Percentiles rank a stretch among this genome's conserved stretches.
These are phyloP conservation scores for Podospora australis DNA, from an alignment of 495 filamentous ascomycete species.

Conservation along the genomic window DNA sequence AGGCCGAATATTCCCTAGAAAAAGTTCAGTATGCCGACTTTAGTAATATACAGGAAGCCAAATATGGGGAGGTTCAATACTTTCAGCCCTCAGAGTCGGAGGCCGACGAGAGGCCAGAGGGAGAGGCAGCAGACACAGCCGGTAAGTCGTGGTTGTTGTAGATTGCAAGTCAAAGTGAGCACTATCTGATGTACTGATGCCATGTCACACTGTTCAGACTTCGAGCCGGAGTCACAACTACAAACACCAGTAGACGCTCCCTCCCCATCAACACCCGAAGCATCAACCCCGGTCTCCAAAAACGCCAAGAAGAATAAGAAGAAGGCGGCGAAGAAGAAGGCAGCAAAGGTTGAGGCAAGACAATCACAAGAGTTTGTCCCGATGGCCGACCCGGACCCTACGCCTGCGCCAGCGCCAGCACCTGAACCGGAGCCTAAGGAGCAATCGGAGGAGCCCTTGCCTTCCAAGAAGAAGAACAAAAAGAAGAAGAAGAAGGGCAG, in stretches of 20 bases:
- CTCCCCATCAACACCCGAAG: conserved; percentile 1
- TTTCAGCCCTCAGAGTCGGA: conserved; percentile 28
- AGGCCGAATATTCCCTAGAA: conserved; percentile 26
- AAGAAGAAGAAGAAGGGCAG: conserved; percentile 24
- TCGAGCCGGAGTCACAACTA: background rate
- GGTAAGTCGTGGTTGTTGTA: conserved; percentile 9
- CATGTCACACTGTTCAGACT: background rate
- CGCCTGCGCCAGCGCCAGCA: conserved; percentile 2
- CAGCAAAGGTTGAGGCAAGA: conserved; percentile 13
- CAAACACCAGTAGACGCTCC: conserved; percentile 12
- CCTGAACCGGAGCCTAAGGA: conserved; percentile 11
- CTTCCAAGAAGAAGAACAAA: conserved; percentile 16
- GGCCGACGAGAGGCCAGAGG: conserved; percentile 21
- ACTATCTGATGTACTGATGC: background rate
- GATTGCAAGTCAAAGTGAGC: background rate
- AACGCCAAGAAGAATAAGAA: conserved; percentile 28
- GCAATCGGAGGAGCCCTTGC: conserved; percentile 5
- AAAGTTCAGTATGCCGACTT: conserved; percentile 38
- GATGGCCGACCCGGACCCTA: conserved; percentile 3
- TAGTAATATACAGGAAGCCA: conserved; percentile 29
- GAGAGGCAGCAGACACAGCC: no score
- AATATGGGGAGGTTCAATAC: conserved; percentile 35
- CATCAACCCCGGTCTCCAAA: conserved; percentile 8
- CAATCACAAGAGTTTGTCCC: conserved; percentile 8
- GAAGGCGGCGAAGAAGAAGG: conserved; percentile 22